Evolutionary conservation across 225 moss, liverwort and hornwort species (phyloP).

Genomic region (Sphagnum tenellum): DNA sequence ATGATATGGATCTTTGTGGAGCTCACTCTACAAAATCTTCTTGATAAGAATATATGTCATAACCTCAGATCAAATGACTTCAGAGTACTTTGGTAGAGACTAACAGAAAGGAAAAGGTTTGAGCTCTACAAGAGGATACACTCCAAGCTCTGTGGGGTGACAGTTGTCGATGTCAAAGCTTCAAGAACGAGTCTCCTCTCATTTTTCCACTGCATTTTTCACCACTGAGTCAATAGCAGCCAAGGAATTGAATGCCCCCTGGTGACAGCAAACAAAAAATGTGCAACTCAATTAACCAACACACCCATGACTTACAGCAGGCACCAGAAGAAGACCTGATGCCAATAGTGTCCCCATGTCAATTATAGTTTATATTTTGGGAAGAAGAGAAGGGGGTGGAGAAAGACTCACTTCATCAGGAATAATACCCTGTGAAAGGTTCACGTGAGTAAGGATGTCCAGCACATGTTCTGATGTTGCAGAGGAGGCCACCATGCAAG

Average conservation of each 20-base stretch:
- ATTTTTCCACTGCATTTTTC: constrained; percentile 40
- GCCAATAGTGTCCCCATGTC: too few species aligned
- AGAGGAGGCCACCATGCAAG: constrained; percentile 49
- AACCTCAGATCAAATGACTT: too few species aligned
- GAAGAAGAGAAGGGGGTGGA: neutral
- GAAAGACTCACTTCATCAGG: constrained; percentile 39
- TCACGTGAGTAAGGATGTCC: constrained; percentile 46
- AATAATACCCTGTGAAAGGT: constrained; percentile 32
- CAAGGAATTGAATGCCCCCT: too few species aligned
- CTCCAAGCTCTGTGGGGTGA: constrained; percentile 24
- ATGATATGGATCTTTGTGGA: too few species aligned
- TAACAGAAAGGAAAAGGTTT: too few species aligned
- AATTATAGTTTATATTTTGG: too few species aligned
- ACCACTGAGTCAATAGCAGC: neutral
- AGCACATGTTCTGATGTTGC: constrained; percentile 37
- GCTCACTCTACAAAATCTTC: too few species aligned
- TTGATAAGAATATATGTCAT: too few species aligned
- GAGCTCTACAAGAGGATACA: constrained; percentile 39
- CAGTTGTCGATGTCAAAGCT: constrained; percentile 29
- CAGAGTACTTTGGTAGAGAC: too few species aligned
- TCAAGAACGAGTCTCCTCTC: constrained; percentile 48
- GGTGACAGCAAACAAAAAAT: neutral
- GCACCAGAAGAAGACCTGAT: too few species aligned
- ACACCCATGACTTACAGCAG: neutral
- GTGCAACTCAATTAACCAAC: neutral